These are phyloP conservation scores for Alternaria brassicae DNA, from an alignment of 2,329 filamentous ascomycete genomes.

Conservation along the genomic window DNA sequence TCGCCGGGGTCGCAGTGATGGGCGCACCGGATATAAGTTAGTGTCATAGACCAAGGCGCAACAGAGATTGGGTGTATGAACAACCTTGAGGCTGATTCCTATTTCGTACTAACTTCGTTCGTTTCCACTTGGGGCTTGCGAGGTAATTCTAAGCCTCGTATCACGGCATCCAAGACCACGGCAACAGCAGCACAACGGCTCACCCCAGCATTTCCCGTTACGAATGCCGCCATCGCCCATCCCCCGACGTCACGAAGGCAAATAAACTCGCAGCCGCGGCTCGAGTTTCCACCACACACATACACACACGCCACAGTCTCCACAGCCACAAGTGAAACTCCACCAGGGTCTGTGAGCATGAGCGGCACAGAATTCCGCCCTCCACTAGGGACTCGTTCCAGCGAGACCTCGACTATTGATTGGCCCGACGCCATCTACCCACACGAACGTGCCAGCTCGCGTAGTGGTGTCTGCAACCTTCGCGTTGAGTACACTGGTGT, in stretches of 20 bases:
- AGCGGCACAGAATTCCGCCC: background rate
- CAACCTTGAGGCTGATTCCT: background rate
- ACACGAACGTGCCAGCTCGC: background rate
- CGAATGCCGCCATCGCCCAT: background rate
- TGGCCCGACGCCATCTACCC: background rate
- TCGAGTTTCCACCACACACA: background rate
- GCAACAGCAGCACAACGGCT: background rate
- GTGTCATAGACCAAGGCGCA: background rate
- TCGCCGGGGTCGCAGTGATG: too few relatives aligned
- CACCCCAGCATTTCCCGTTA: background rate
- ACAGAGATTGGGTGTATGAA: background rate
- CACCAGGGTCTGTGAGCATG: background rate
- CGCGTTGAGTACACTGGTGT: too few relatives aligned
- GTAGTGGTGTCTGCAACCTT: background rate
- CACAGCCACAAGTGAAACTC: background rate
- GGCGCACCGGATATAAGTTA: too few relatives aligned
- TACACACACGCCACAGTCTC: background rate
- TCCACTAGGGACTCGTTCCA: background rate
- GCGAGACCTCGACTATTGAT: background rate
- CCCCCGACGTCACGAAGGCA: background rate
- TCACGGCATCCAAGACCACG: background rate
- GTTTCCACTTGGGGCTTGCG: background rate
- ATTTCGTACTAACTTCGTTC: background rate
- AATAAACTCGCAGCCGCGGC: background rate
- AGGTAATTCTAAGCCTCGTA: background rate